Base-by-base conservation (phyloP, 2,329 filamentous ascomycete genomes). In the Neonectria magnoliae region DNA sequence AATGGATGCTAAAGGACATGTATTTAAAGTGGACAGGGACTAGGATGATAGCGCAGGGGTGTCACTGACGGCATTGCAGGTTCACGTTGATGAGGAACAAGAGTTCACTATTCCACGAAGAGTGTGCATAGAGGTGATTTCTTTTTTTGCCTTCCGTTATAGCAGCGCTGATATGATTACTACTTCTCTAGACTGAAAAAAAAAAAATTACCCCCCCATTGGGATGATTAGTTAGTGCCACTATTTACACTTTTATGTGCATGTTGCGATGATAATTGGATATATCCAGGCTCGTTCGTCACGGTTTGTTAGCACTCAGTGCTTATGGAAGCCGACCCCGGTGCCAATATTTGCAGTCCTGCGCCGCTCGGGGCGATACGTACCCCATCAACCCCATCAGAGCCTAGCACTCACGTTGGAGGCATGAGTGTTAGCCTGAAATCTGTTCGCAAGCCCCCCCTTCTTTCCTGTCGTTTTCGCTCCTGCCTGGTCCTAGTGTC, bases 361-460 rank as follows among this genome's bases (percentile, higher is more conserved):
- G 38, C 53, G 33, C 22, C 44, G 38, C 45, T 52, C 31, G 18
- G 22, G 14, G 45, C 36, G 38, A 42, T 42, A 42, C 38, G 38
- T 42, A 42, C 38, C 27, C 27, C 60, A 36, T 66, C 14, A 16
- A 38, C 36, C 36, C 25, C 25, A 25, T 25, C 25, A 25, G 25
- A 25, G 25, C 25, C 25, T 70, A 73, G 53, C 71, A 42, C 38
- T 57, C 25, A 52, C 57, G 59, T 8, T 67, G 56, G 57, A 65
- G 42, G 22, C 20, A 25, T 27, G 33, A n/a, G 14, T 38, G 31
- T 50, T 44, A 51, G 58, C 60, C 58, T 54, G 42, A 55, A 63
- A 64, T 62, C 54, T 69, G 70, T 69, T 69, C 66, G 54, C 53
- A 57, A 57, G 13, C 33, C 50, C 22, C 60, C 54, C 64, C 64